A percentile compares a stretch with the other conserved stretches of the same genome.
Evolutionary conservation across 2,329 filamentous ascomycete genomes (phyloP).

Genomic region (Fusarium sp.): DNA sequence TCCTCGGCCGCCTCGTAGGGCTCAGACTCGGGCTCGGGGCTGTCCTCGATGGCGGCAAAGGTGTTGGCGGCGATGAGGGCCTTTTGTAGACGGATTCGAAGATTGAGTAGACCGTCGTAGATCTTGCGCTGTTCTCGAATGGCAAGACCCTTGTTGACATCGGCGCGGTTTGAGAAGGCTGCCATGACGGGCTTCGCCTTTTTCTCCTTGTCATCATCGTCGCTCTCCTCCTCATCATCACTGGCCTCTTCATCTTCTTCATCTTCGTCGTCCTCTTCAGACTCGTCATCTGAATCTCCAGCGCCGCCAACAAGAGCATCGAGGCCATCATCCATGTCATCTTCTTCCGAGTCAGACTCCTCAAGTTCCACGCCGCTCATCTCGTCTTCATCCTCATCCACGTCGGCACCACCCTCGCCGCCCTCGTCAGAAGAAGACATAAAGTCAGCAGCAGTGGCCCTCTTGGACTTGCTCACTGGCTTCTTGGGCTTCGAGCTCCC

Average conservation of each 20-base stretch:
- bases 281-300: constrained; percentile 48
- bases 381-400: constrained; percentile 51
- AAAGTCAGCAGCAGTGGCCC: constrained; percentile 67
- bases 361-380: constrained; percentile 52
- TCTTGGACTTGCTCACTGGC: constrained; percentile 46
- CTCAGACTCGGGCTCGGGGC: constrained; percentile 54
- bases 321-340: constrained; percentile 53
- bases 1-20: constrained; percentile 83
- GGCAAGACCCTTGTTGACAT: constrained; percentile 86
- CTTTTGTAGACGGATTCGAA: constrained; percentile 93
- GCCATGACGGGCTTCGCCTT: constrained; percentile 48
- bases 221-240: constrained; percentile 49
- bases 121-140: constrained; percentile 87
- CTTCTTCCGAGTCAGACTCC: constrained; percentile 51
- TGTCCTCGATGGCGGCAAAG: constrained; percentile 62
- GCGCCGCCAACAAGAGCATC: constrained; percentile 49
- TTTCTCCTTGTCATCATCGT: constrained; percentile 46
- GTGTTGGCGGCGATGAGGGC: constrained; percentile 86
- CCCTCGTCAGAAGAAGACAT: constrained; percentile 62
- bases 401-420: constrained; percentile 47
- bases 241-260: constrained; percentile 53
- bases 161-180: constrained; percentile 55
- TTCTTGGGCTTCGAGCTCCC: constrained; percentile 66
- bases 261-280: constrained; percentile 51
- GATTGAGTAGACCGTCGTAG: constrained; percentile 90